phyloP scores from a whole-genome alignment of 495 filamentous ascomycete genomes.

The Penicillium cataractarum region DNA sequence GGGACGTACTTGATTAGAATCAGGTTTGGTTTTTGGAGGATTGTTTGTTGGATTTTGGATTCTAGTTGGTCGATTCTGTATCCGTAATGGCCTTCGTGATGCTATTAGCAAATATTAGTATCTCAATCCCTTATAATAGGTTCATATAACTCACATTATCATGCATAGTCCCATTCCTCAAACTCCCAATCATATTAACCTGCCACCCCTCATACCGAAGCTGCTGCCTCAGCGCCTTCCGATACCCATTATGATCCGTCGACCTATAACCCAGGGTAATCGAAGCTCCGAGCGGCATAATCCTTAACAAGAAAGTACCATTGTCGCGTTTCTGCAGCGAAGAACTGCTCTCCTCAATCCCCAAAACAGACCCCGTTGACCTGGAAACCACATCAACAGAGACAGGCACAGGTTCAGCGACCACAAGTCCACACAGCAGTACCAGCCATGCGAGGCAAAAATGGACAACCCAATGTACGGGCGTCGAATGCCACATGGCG shows the following conservation, averaged over 20 bases:
- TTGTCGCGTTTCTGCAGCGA: conserved; percentile 12
- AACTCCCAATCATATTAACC: conserved; percentile 57
- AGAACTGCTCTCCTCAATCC: background rate
- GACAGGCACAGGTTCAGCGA: conserved; percentile 5
- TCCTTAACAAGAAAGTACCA: conserved; percentile 39
- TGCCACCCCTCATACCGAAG: conserved; percentile 41
- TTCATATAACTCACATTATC: conserved; percentile 43
- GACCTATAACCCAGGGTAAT: conserved; percentile 59
- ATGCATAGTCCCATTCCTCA: conserved; percentile 48
- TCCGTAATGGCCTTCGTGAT: conserved; percentile 55
- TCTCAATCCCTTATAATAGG: background rate
- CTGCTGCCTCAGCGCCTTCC: conserved; percentile 44
- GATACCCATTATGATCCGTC: conserved; percentile 57
- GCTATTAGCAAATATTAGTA: conserved; percentile 16
- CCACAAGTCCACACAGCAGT: conserved; percentile 4
- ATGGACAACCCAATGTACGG: conserved; percentile 20
- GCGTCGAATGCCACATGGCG: conserved; percentile 23
- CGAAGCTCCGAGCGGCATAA: conserved; percentile 61
- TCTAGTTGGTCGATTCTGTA: conserved; percentile 50
- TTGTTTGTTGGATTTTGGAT: conserved; percentile 32
- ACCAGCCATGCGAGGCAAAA: conserved; percentile 20
- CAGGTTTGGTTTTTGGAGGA: conserved; percentile 49
- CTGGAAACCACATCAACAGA: background rate
- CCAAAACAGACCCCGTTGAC: background rate
- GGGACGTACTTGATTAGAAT: conserved; percentile 46